Conservation (phyloP, 192 early-diverging fungal species). For the Coemansia guatemalensis region DNA sequence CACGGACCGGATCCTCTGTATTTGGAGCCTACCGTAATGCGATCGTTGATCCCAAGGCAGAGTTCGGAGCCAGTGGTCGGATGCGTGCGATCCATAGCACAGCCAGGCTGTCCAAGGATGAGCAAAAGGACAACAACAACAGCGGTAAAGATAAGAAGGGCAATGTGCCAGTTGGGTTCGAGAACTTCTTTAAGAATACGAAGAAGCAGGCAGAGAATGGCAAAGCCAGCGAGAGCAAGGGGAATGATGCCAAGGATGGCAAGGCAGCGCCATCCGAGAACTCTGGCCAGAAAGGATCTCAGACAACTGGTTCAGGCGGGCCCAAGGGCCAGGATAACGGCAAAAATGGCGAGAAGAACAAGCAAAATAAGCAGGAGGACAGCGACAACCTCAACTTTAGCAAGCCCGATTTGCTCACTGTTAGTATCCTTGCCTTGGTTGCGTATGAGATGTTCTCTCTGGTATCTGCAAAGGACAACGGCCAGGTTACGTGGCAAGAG, state of each 20-base stretch:
- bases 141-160: slow-evolving; percentile 28
- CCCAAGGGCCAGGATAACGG: background rate
- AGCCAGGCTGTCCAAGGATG: slow-evolving; percentile 8
- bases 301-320: background rate
- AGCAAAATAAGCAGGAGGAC: slow-evolving; percentile 35
- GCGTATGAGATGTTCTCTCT: slow-evolving; percentile 20
- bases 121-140: slow-evolving; percentile 13
- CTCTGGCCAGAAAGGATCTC: slow-evolving; percentile 6
- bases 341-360: slow-evolving; percentile 28
- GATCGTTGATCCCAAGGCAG: background rate
- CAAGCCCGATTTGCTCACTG: slow-evolving; percentile 41
- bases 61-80: background rate
- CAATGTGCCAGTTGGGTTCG: slow-evolving; percentile 67
- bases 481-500: slow-evolving; percentile 90
- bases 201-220: slow-evolving; percentile 24
- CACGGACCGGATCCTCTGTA: background rate
- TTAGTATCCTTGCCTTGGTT: slow-evolving; percentile 13
- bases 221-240: slow-evolving; percentile 10
- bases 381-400: slow-evolving; percentile 30
- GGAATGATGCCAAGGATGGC: slow-evolving; percentile 10
- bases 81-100: slow-evolving; percentile 47
- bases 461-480: slow-evolving; percentile 14
- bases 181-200: slow-evolving; percentile 64
- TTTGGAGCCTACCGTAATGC: background rate
- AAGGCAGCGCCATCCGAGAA: slow-evolving; percentile 23